Evolutionary conservation across 768 basidiomycete species (phyloP).

Genomic region (Kwoniella sp.): DNA sequence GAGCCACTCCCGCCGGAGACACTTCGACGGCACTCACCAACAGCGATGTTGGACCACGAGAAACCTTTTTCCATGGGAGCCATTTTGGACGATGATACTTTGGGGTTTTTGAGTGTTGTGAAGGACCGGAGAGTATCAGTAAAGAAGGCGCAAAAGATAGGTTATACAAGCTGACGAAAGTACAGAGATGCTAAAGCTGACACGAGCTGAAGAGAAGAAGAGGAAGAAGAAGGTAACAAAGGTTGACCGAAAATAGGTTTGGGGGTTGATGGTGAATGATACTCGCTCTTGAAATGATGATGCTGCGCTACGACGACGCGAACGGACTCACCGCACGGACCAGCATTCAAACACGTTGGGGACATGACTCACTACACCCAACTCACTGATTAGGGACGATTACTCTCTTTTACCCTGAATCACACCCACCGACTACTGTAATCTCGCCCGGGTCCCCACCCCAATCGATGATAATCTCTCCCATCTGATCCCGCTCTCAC

Average conservation of each 20-base stretch:
- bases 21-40: slow-evolving; percentile 49
- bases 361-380: neutral
- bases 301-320: neutral
- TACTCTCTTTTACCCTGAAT: neutral
- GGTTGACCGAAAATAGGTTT: too few species aligned
- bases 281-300: too few species aligned
- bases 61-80: slow-evolving; percentile 60
- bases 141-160: neutral
- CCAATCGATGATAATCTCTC: neutral
- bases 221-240: neutral
- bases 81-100: slow-evolving; percentile 58
- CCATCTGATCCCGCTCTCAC: neutral
- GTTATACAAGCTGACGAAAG: slow-evolving; percentile 1
- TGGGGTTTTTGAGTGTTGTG: neutral
- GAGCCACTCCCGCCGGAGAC: neutral
- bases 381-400: too few species aligned
- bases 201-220: neutral
- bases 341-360: neutral
- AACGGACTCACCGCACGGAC: neutral
- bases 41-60: slow-evolving; percentile 58
- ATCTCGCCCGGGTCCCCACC: slow-evolving; percentile 2
- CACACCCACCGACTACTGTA: neutral
- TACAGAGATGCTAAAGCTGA: neutral
- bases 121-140: neutral
- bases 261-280: neutral